Base-by-base conservation (phyloP, 1,284 basidiomycete genomes). In the Erythrobasidium hasegawianum region DNA sequence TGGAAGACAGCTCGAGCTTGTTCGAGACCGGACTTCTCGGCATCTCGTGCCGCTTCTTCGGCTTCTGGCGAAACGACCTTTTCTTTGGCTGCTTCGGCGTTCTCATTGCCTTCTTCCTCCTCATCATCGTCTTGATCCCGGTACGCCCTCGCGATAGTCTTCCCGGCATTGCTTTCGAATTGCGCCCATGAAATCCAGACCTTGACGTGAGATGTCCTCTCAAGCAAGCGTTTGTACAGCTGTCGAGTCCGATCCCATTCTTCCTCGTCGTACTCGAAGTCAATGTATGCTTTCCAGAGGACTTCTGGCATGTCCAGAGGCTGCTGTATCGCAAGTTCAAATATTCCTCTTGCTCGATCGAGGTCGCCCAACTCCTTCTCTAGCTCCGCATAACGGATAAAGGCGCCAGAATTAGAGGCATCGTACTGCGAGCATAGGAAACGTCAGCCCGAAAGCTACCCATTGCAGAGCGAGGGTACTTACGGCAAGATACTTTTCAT, bases 371-470 rank as follows among this genome's bases (percentile, higher is more conserved):
- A 83, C 60, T 90, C 89, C 0, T 86, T 85, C 79, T 98, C 96
- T 43, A 98, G 85, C 76, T 97, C 93, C 11, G 95, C 92, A 78
- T 89, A 99, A 77, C 90, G 89, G 78, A 99, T 96, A 96, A 96
- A 99, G 0, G 91, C 90, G 0, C 87, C 83, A 11, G 90, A 89
- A 77, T 95, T 90, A 22, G 89, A 86, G 0, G 92, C 83, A 77
- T 97, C 93, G 75, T 85, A 91, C 87, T 92, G 70, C 26, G 67
- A 2, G 39, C 29, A 50, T 3, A 27, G n/a, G 52, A 2, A 47
- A n/a, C 10, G 43, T 59, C 58, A 59, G 38, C 49, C 27, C 22
- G 20, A 33, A 26, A n/a, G n/a, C n/a, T n/a, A n/a, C n/a, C 55
- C 22, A 0, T 40, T 11, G 41, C 38, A 1, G 47, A 38, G 26